These are phyloP conservation scores for Naganishia randhawae DNA, from an alignment of 768 basidiomycete genomes.

Conservation along the genomic window DNA sequence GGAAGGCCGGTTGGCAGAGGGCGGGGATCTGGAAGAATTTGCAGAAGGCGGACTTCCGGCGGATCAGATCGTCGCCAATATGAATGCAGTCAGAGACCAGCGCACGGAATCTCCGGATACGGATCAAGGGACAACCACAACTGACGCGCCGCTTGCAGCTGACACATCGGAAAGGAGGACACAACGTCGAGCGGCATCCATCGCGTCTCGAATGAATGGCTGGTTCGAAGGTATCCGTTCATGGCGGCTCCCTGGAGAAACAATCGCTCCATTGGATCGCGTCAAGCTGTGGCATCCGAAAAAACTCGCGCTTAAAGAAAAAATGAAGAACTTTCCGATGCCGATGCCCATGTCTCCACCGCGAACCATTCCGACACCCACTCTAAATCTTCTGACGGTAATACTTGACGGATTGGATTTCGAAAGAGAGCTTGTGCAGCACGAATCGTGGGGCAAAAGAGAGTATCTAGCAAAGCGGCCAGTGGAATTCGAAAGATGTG, in stretches of 20 bases:
- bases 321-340: conserved; percentile 45
- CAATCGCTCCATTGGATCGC: conserved; percentile 41
- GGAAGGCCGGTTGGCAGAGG: conserved; percentile 47
- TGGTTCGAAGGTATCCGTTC: conserved; percentile 47
- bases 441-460: neutral
- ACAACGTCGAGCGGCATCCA: conserved; percentile 13
- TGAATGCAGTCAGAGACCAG: conserved; percentile 3
- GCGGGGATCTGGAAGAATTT: conserved; percentile 38
- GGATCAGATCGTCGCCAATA: neutral
- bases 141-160: neutral
- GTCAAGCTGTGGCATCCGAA: conserved; percentile 47
- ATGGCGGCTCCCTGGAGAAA: conserved; percentile 46
- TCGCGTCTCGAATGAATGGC: conserved; percentile 21
- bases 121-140: neutral
- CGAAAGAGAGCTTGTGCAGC: neutral
- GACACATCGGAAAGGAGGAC: neutral
- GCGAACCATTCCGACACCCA: conserved; percentile 41
- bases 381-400: conserved; percentile 35
- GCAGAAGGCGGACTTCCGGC: conserved; percentile 41
- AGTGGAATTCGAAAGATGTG: conserved; percentile 31
- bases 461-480: neutral
- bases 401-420: conserved; percentile 28
- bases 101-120: neutral
- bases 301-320: conserved; percentile 41
- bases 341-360: conserved; percentile 46